phyloP scores from a whole-genome alignment of 257 asterid genomes.

The Eucommia ulmoides region DNA sequence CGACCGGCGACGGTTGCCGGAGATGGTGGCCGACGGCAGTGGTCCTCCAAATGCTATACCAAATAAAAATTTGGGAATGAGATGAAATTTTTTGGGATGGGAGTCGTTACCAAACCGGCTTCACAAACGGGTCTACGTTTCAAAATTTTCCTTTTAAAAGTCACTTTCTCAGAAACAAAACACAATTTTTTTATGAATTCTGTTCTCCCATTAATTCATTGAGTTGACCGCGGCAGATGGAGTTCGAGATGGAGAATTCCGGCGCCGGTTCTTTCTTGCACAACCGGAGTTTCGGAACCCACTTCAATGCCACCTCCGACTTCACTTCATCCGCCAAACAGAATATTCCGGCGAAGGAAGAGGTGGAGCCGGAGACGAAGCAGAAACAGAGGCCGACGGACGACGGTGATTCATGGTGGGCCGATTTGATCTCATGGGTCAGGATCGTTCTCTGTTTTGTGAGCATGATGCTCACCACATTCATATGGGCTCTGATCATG shows the following conservation, averaged over 20 bases:
- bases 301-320: slow-evolving; percentile 12
- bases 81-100: too few relatives aligned
- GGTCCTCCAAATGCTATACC: too few relatives aligned
- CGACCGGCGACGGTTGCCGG: too few relatives aligned
- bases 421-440: slow-evolving; percentile 26
- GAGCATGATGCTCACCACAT: slow-evolving; percentile 26
- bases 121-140: too few relatives aligned
- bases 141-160: too few relatives aligned
- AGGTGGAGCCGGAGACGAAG: slow-evolving; percentile 5
- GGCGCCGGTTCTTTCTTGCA: slow-evolving; percentile 13
- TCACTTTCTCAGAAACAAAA: too few relatives aligned
- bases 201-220: too few relatives aligned
- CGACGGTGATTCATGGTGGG: slow-evolving; percentile 20
- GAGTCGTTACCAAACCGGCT: too few relatives aligned
- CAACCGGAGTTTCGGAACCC: slow-evolving; percentile 23
- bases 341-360: slow-evolving; percentile 9
- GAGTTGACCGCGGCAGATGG: too few relatives aligned
- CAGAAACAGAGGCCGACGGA: slow-evolving; percentile 1
- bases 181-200: too few relatives aligned
- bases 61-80: too few relatives aligned
- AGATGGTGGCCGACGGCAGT: too few relatives aligned
- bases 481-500: slow-evolving; percentile 32
- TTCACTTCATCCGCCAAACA: slow-evolving; percentile 1
- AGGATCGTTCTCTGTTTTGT: slow-evolving; percentile 26
- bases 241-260: slow-evolving; percentile 19